Evolutionary conservation across 192 early-diverging fungal species (phyloP), one percentile per base, ranked within the genome.

Genomic region (Coemansia sp.): DNA sequence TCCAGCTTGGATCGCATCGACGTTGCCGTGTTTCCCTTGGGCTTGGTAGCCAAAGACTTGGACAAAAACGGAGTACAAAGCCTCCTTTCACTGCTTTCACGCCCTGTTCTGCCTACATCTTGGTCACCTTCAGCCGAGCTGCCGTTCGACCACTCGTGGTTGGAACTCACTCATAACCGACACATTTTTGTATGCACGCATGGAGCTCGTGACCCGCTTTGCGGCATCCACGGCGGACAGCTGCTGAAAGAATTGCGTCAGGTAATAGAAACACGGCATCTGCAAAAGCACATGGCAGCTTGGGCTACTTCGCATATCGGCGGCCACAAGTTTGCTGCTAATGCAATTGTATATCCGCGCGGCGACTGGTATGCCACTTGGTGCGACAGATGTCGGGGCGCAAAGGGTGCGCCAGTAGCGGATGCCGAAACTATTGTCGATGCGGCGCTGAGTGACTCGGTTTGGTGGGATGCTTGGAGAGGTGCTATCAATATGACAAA

Each of bases 311-410:
- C 79, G 27, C 83, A 85, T 53, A 67, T 85, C 18, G 83, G 83
- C 63, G 83, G 83, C 18, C 83, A 85, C 73, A 85, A 85, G 52
- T 85, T 78, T 43, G 83, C 83, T 1, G 83, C 83, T 22, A 81
- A 81, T 40, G 83, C 73, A 3, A 81, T 85, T 38, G 70, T 85
- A 3, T 85, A 85, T 64, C 83, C 83, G 27, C 64, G 73, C 18
- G 83, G 83, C 50, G 83, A 85, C 71, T 85, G 83, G 83, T 85
- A 81, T 38, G 83, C 75, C 20, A 85, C 81, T 2, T 75, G 76
- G 73, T 83, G 81, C 41, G 81, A 78, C 61, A 68, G 44, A 27
- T 83, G 73, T 55, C 24, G 62, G 5, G 62, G 72, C 5, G 29
- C 29, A 29, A 47, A 18, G 29, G 58, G 34, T 11, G 18, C 49